phyloP scores from a whole-genome alignment of 2,329 filamentous ascomycete genomes.

The Aphanoascus verrucosus region DNA sequence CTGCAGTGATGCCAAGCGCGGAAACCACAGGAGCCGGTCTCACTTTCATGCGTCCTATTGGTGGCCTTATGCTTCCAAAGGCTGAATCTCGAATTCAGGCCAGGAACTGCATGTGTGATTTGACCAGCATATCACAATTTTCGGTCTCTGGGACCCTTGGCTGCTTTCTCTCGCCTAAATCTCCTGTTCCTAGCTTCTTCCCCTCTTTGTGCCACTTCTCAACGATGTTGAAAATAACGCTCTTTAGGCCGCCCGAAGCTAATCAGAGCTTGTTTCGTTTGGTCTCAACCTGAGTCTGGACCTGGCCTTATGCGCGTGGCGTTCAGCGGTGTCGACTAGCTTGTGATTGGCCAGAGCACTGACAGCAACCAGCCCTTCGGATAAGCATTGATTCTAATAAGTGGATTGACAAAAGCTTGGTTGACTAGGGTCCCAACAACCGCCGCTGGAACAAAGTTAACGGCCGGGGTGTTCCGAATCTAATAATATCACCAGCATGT shows the following conservation, averaged over 20 bases:
- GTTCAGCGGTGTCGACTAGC: conserved; percentile 4
- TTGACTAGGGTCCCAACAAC: background rate
- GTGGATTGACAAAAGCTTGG: conserved; percentile 2
- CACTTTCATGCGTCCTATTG: background rate
- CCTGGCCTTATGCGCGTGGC: background rate
- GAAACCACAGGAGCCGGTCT: conserved; percentile 1
- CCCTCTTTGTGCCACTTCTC: background rate
- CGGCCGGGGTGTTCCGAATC: background rate
- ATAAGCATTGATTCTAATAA: background rate
- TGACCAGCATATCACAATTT: conserved; percentile 8
- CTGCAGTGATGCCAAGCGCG: conserved; percentile 5
- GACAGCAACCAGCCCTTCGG: background rate
- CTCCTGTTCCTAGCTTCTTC: conserved; percentile 11
- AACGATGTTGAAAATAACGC: background rate
- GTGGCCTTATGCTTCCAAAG: conserved; percentile 8
- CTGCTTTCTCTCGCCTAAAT: conserved; percentile 8
- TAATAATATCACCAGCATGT: background rate
- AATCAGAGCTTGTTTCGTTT: background rate
- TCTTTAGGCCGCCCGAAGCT: background rate
- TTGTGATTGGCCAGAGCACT: background rate
- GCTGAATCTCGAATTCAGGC: background rate
- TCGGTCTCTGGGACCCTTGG: background rate
- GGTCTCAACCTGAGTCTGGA: background rate
- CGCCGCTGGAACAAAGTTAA: background rate
- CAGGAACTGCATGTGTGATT: conserved; percentile 8